Conservation (phyloP, 163 green algal genomes). For the Scenedesmus sp. region DNA sequence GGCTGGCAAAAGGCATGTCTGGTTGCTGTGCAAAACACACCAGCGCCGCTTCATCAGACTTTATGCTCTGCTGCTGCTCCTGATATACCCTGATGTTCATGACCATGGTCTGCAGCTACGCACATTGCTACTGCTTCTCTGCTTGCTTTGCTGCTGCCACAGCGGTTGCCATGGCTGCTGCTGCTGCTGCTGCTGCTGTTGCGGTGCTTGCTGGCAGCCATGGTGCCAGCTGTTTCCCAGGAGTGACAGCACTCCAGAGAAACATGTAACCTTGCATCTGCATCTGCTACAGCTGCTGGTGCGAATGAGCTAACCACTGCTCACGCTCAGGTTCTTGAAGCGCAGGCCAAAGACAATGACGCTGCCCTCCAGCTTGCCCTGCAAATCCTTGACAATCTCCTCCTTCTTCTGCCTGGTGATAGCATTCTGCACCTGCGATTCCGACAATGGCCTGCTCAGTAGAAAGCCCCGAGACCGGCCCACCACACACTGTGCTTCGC, state of each 20-base stretch:
- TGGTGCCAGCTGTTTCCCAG: neutral
- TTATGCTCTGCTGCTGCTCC: neutral
- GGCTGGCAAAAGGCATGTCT: too few species aligned
- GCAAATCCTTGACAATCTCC: constrained; percentile 78
- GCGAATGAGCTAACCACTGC: constrained; percentile 25
- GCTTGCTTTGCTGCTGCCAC: neutral
- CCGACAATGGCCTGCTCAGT: neutral
- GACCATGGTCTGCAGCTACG: too few species aligned
- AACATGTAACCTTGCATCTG: neutral
- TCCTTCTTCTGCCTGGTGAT: constrained; percentile 86
- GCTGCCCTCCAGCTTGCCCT: constrained; percentile 81
- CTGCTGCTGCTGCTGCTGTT: constrained; percentile 13
- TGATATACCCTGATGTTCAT: too few species aligned
- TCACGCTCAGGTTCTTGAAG: constrained; percentile 85
- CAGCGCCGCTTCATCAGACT: neutral
- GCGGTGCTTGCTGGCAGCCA: neutral
- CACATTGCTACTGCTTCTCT: neutral
- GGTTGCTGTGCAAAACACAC: too few species aligned
- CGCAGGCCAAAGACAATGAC: constrained; percentile 87
- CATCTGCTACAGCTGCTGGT: neutral
- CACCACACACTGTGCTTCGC: neutral
- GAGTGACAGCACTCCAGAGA: neutral
- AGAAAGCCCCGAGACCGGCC: neutral
- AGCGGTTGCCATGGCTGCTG: neutral
- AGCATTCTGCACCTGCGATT: constrained; percentile 76